These are phyloP conservation scores for Gracilaria vermiculophylla DNA, from an alignment of 23 red algal species.

Conservation along the genomic window DNA sequence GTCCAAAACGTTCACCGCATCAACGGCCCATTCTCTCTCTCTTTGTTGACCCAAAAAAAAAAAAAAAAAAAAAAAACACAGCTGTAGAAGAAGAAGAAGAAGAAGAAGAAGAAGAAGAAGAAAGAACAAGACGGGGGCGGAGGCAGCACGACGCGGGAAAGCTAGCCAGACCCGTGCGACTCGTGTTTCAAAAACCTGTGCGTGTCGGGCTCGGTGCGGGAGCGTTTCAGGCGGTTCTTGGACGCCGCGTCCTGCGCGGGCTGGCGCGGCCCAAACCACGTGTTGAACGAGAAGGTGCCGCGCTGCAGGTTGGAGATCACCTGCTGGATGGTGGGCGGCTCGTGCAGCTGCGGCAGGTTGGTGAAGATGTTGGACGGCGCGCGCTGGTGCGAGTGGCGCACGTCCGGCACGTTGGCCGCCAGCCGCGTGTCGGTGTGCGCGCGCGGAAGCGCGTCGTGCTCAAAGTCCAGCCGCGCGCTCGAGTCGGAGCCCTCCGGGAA, in stretches of 20 bases:
- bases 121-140: too few species aligned
- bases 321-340: conserved; percentile 24
- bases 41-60: too few species aligned
- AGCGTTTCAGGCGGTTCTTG: conserved; percentile 15
- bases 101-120: too few species aligned
- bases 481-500: background rate
- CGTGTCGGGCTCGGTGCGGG: conserved; percentile 51
- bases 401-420: background rate
- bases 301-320: conserved; percentile 33
- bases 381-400: conserved; percentile 8
- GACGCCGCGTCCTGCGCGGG: background rate
- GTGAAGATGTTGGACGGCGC: conserved; percentile 34
- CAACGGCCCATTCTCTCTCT: too few species aligned
- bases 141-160: too few species aligned
- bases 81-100: too few species aligned
- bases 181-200: conserved; percentile 10
- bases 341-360: conserved; percentile 22
- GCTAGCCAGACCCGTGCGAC: background rate
- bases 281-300: conserved; percentile 46
- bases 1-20: too few species aligned
- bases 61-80: too few species aligned
- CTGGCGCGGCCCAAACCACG: conserved; percentile 19
- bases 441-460: background rate
- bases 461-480: background rate
- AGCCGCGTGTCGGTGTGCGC: conserved; percentile 4